Evolutionary conservation across 345 rosid species (phyloP), one percentile per base, ranked within the genome.

Genomic region (Physaria fendleri): DNA sequence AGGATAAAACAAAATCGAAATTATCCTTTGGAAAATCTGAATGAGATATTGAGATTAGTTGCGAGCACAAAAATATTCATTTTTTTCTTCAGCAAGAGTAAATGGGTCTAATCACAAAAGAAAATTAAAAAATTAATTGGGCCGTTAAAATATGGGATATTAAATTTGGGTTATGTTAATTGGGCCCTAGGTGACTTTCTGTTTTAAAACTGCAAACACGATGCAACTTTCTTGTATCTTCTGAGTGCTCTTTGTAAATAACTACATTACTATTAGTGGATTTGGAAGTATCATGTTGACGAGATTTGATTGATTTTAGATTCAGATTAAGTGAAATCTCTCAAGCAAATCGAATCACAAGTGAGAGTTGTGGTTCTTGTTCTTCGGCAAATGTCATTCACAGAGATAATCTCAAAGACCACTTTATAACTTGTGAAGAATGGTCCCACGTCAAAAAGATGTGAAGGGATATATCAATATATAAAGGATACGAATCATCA

Each of bases 11-110:
- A 50, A 35, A 46, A 27, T 39, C 49, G 14, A 39, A 66, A 48
- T 57, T 66, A 66, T 66, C 71, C 71, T 57, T 27, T 35, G 43
- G 37, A 33, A 10, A 50, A 51, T 59, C 60, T 33, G 66, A 50
- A 49, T 17, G 44, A 49, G 64, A 55, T 34, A 65, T n/a, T n/a
- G n/a, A n/a, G n/a, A n/a, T n/a, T n/a, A n/a, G 32, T 50, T 17
- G 47, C 55, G 34, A 42, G 46, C 56, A 61, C 48, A 48, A 0
- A 48, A 9, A 29, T 55, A 28, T 12, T 35, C 7, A 39, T 12
- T 16, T 17, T 16, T 10, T 62, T 43, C 3, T 13, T 41, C 11
- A 0, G 27, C 14, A 27, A 29, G 2, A 2, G 3, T 0, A 40
- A 63, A 63, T 41, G 52, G n/a, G n/a, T n/a, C n/a, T n/a, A n/a